Base-by-base conservation (phyloP, 805 yeast species). In the Helenozyma rhizophorensis region DNA sequence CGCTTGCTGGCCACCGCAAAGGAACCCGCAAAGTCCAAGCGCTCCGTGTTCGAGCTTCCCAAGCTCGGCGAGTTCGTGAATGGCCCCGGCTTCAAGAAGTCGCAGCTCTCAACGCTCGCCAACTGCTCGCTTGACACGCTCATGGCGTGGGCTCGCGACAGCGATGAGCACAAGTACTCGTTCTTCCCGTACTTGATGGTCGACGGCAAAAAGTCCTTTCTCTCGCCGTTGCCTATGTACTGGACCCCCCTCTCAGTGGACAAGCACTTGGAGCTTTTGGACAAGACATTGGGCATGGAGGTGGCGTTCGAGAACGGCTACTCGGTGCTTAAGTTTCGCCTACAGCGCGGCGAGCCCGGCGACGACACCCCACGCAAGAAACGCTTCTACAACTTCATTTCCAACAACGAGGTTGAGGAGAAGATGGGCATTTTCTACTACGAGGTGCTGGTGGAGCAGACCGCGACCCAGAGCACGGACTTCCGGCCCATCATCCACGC, bases 341-440 rank as follows among this genome's bases (percentile, higher is more conserved):
- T 42, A 1, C 28, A 28, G 11, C 18, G 13, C 9, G 24, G 14
- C 15, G 10, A 33, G 8, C 19, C 28, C 30, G 16, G 23, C 4
- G 23, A 30, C 21, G 21, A 18, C 12, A 7, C 22, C n/a, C 9
- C 24, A 4, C 29, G 29, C n/a, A 40, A 36, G 23, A 40, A 40
- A 15, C 47, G 51, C 18, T 62, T 49, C 43, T 56, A 44, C 43
- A 66, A 66, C 43, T 66, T 67, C 41, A 56, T 67, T 15, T 42
- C 66, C 10, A 63, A 67, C 34, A 56, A 57, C 31, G 56, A 60
- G 4, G 51, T 66, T 5, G 37, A 43, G 12, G 48, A 60, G 3
- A 45, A 58, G 3, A 48, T 58, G 2, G 71, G 72, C 2, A 39
- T 67, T 1, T 67, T 51, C 42, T 67, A 67, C 40, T 67, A 65